Evolutionary conservation across 768 basidiomycete species (phyloP), one percentile per base, ranked within the genome.

Genomic region (Trametes villosa): DNA sequence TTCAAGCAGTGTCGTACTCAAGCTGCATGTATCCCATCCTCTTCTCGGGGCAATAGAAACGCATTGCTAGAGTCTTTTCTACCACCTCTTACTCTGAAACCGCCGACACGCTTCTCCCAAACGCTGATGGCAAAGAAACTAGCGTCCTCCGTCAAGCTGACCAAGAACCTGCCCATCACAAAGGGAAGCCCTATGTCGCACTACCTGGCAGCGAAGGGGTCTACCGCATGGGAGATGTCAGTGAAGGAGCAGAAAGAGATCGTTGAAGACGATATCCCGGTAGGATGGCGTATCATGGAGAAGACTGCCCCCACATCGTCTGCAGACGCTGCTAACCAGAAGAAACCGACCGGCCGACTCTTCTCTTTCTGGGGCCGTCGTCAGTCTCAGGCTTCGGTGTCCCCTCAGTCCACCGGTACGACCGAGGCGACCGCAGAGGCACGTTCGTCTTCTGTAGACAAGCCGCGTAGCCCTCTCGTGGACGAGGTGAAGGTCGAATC

Each of bases 281-380:
- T 79, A 17, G 91, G 90, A 5, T 91, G 91, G 91, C 79, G 86
- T 60, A 82, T 90, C 31, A 73, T 90, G 13, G 85, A 88, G 55
- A 84, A 84, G 61, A 79, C 82, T 27, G 70, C 74, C 40, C 71
- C 76, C n/a, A 71, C 80, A 41, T 26, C 72, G 57, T 51, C 63
- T 2, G 82, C 82, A 22, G 70, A 75, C 6, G 70, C 71, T n/a
- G 79, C 79, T 57, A 88, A 82, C 72, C 58, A 63, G 15, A 75
- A 70, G 59, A 89, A 83, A 70, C 42, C 78, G 15, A 72, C 73
- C 24, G 78, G 84, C 8, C 81, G 88, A 11, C 68, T 92, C n/a
- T 76, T 92, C 36, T 91, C 91, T 6, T 90, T 93, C 71, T 89
- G 88, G 77, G 82, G 82, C 24, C 79, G 88, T 64, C 22, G 64